Evolutionary conservation across 345 rosid genomes (phyloP).

Genomic region (Chamaenerion angustifolium): DNA sequence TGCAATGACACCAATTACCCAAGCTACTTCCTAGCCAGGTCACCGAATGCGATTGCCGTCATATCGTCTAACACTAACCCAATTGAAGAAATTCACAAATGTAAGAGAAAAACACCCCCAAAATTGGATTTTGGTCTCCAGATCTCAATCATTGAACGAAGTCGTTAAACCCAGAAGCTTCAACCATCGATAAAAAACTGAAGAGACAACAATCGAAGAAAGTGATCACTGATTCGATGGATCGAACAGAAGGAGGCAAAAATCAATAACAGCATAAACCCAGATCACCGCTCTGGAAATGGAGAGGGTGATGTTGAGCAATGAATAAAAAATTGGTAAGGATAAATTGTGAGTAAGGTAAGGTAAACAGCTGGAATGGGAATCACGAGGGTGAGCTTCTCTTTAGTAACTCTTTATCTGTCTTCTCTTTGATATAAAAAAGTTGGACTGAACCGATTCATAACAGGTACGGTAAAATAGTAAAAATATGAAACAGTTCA

Average conservation of each 20-base stretch:
- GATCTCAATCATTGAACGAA: not conserved
- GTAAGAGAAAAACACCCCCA: not conserved
- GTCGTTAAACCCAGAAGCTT: not conserved
- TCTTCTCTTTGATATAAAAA: no score
- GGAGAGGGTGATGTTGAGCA: not conserved
- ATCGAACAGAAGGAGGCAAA: not conserved
- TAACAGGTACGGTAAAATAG: no score
- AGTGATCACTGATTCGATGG: not conserved
- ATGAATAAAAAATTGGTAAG: slow-evolving; percentile 1
- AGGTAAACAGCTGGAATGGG: not conserved
- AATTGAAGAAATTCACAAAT: not conserved
- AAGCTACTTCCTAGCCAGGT: no score
- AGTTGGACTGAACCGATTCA: no score
- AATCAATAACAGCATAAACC: not conserved
- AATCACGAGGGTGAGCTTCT: not conserved
- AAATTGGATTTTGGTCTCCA: not conserved
- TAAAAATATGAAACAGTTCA: no score
- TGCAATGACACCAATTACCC: no score
- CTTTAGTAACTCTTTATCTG: not conserved
- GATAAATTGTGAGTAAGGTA: not conserved
- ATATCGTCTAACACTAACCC: not conserved
- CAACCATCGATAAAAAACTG: not conserved
- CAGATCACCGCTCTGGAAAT: no score
- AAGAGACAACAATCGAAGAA: not conserved
- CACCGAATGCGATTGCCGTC: no score